These are phyloP conservation scores for Castanospermum australe DNA, from an alignment of 306 rosid species.

Conservation along the genomic window DNA sequence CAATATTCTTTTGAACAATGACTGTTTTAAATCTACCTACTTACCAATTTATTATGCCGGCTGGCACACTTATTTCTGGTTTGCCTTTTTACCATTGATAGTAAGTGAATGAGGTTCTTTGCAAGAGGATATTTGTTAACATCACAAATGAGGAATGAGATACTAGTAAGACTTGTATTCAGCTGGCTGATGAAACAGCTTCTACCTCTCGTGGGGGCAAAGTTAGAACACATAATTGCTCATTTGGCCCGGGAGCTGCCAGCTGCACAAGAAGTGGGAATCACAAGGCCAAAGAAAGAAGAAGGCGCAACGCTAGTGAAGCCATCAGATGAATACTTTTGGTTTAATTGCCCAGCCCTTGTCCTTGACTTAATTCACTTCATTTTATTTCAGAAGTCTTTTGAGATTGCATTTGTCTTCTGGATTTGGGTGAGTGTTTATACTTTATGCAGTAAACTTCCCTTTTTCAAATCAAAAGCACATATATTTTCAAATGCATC, in stretches of 20 bases:
- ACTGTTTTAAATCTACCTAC: neutral
- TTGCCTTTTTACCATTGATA: conserved; percentile 81
- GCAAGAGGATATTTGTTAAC: conserved; percentile 13
- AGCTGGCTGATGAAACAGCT: conserved; percentile 49
- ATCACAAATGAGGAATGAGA: conserved; percentile 16
- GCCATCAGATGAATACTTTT: conserved; percentile 77
- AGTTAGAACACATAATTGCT: conserved; percentile 75
- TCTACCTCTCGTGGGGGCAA: conserved; percentile 92
- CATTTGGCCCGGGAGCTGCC: conserved; percentile 68
- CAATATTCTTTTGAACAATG: neutral
- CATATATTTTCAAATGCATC: neutral
- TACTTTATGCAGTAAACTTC: conserved; percentile 7
- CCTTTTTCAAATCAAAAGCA: conserved; percentile 4
- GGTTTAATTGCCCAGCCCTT: conserved; percentile 66
- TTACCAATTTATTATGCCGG: conserved; percentile 48
- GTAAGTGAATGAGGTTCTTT: conserved; percentile 51
- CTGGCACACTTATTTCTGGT: conserved; percentile 94
- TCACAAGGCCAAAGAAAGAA: too few relatives aligned
- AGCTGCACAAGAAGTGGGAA: conserved; percentile 14
- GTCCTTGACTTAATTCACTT: conserved; percentile 79
- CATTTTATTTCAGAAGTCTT: conserved; percentile 89
- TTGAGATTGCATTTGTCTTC: conserved; percentile 93
- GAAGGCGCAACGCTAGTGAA: conserved; percentile 34
- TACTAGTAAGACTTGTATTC: conserved; percentile 7
- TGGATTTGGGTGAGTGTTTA: conserved; percentile 78